phyloP scores from a whole-genome alignment of 345 rosid species.

The Psidium guajava region DNA sequence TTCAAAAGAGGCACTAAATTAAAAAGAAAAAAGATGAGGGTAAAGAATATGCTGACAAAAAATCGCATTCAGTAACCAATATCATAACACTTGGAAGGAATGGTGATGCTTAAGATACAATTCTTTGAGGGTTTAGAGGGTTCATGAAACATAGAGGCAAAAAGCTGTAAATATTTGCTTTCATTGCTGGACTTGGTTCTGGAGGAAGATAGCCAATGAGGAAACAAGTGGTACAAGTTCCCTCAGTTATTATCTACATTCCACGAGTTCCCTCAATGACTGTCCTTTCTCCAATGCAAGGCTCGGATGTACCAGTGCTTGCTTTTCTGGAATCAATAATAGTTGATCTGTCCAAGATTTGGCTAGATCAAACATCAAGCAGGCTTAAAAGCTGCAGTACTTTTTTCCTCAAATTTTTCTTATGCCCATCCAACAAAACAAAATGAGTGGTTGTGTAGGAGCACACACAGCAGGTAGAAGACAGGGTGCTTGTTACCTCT shows the following conservation, averaged over 20 bases:
- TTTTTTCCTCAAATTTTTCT: not conserved
- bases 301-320: not conserved
- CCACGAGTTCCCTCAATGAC: not conserved
- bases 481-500: slow-evolving; percentile 35
- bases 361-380: not conserved
- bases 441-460: not conserved
- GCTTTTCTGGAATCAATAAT: not conserved
- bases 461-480: not conserved
- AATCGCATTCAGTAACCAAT: not conserved
- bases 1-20: not conserved
- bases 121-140: not conserved
- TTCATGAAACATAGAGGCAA: not conserved
- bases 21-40: not conserved
- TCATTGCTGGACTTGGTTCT: not conserved
- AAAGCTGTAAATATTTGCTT: not conserved
- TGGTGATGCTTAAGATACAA: not conserved
- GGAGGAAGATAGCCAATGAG: not conserved
- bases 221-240: not conserved
- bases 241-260: not conserved
- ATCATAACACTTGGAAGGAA: not conserved
- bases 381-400: not conserved
- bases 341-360: not conserved
- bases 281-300: not conserved
- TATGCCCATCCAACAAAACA: not conserved
- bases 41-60: not conserved